Base-by-base conservation (phyloP, 2,329 filamentous ascomycete genomes). In the Rhynchosporium graminicola region DNA sequence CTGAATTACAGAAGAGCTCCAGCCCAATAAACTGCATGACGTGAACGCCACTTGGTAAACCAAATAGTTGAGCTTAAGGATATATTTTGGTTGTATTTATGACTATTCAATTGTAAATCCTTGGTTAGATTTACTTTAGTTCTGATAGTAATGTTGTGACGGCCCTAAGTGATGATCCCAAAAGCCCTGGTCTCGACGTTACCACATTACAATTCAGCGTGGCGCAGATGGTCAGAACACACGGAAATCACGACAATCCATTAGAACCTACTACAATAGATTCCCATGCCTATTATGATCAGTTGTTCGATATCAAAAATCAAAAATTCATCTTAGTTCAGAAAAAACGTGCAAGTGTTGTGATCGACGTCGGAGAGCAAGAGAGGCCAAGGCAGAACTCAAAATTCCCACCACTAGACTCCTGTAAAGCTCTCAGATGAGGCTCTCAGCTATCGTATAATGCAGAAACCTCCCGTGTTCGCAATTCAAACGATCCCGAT, bases 321-420 rank as follows among this genome's bases (percentile, higher is more conserved):
- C 7, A n/a, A 28, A 50, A 40, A 48, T 42, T 10, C 3, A 2
- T 28, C 12, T 7, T 4, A 28, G 1, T 31, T 40, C 38, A 15
- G 29, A 15, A 51, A 45, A 52, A 59, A 51, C 57, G 28, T 59
- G 10, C 36, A 59, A 59, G 57, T 59, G 57, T 59, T n/a, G 13
- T 52, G 26, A 36, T 20, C 12, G 56, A 29, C 33, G 20, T 12
- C 5, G 56, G 43, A 48, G 33, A 36, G 33, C 33, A 36, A 36
- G 33, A 13, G 33, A 40, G 52, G 20, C 15, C 28, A 28, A 40
- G 20, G 28, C 7, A 43, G 28, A 55, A 54, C 40, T 58, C 47
- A 54, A 42, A 36, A 40, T 54, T n/a, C 38, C 60, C 60, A 62
- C 60, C 15, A 52, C 38, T 40, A 40, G 40, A 40, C 33, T 36